phyloP scores from a whole-genome alignment of 1,139 yeast species.

The Pichia sp. region DNA sequence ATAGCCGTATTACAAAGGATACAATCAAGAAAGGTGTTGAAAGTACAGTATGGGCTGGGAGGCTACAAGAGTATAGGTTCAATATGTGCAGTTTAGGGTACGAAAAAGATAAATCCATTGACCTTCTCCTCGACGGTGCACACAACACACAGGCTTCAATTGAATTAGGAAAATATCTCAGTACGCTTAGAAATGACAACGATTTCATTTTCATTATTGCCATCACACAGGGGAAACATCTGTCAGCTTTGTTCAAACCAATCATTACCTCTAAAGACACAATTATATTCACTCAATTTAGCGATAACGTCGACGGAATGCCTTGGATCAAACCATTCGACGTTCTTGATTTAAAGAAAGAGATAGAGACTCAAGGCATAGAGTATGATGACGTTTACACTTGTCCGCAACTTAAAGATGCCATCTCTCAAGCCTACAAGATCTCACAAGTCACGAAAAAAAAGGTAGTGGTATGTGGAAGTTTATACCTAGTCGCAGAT shows the following conservation, averaged over 20 bases:
- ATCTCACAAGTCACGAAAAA: conserved; percentile 12
- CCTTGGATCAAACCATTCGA: conserved; percentile 62
- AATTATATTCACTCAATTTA: conserved; percentile 60
- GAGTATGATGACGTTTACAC: conserved; percentile 29
- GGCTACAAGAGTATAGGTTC: conserved; percentile 45
- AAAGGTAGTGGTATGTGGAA: conserved; percentile 61
- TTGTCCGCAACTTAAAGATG: conserved; percentile 19
- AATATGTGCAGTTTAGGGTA: not conserved
- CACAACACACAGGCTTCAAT: conserved; percentile 83
- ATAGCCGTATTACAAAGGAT: conserved; percentile 26
- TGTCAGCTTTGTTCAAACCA: conserved; percentile 47
- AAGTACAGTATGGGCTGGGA: conserved; percentile 55
- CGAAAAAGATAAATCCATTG: not conserved
- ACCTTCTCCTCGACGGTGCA: conserved; percentile 69
- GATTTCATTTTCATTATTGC: conserved; percentile 65
- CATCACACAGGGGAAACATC: conserved; percentile 68
- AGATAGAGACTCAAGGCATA: conserved; percentile 35
- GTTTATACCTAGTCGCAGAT: conserved; percentile 72
- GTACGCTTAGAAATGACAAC: conserved; percentile 22
- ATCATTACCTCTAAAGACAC: conserved; percentile 49
- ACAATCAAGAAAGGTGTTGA: conserved; percentile 48
- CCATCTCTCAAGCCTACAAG: conserved; percentile 22
- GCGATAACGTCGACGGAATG: conserved; percentile 70
- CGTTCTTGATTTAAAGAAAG: conserved; percentile 1
- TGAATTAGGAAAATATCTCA: conserved; percentile 51